Evolutionary conservation across 2,329 filamentous ascomycete genomes (phyloP), one percentile per base, ranked within the genome.

Genomic region (Trichoderma afroharzianum): DNA sequence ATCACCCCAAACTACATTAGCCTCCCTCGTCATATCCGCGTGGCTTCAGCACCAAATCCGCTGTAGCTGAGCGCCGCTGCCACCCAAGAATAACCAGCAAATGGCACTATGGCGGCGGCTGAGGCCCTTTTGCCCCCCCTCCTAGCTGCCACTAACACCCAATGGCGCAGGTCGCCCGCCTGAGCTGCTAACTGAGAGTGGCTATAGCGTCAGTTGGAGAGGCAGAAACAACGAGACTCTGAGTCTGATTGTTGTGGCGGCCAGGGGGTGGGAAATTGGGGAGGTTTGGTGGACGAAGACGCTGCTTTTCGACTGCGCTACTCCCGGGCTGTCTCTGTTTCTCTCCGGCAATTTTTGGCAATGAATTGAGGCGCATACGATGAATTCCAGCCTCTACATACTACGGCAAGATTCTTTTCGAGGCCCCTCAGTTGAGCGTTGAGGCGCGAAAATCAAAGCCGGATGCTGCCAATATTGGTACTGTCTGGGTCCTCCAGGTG

Each of bases 71-170:
- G 63, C 33, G 59, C 63, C 50, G 32, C 63, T 53, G 53, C 53
- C 32, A 57, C 33, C 64, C 30, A 47, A n/a, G 55, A 33, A 58
- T 50, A 33, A 59, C 32, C 32, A 68, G 24, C 12, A 21, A 68
- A 61, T 50, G 64, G 33, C 66, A 50, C 66, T 68, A 50, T 61
- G 66, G 66, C 66, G 66, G 55, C 66, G 66, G 66, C 66, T 68
- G 66, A 68, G 53, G 66, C 55, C 55, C 53, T 32, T 43, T 28
- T 39, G 32, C 61, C 36, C 33, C 33, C 33, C 43, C 26, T 50
- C 7, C n/a, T 50, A 55, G 66, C 66, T 61, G 55, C 66, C 55
- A 32, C 66, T 68, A 68, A 50, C 18, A 26, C 66, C 55, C 55
- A 68, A 68, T 68, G 66, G 66, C 66, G 66, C 66, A 68, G 55